Percentiles rank a stretch among this genome's conserved stretches.
Conservation (phyloP, 495 filamentous ascomycete species). For the Hypoxylon crocopeplum region DNA sequence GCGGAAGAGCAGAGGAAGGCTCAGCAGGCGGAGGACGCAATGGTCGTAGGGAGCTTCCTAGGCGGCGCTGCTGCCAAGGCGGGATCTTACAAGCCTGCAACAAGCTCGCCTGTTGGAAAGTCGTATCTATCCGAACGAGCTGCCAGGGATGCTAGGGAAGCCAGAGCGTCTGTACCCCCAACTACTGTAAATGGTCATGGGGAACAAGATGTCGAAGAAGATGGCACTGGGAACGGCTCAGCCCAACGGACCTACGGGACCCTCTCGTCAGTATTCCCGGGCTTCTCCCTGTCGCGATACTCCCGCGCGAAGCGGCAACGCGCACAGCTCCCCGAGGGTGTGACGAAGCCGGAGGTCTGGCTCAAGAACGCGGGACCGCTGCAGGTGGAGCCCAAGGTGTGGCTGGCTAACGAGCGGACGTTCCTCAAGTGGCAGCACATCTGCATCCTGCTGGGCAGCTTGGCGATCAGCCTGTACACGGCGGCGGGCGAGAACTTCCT, state of each 20-base stretch:
- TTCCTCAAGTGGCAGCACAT: conserved; percentile 99
- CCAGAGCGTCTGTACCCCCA: conserved; percentile 22
- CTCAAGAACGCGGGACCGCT: conserved; percentile 93
- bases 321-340: conserved; percentile 74
- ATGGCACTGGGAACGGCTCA: conserved; percentile 19
- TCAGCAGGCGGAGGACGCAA: conserved; percentile 81
- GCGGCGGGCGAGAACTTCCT: conserved; percentile 78
- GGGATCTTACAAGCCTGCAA: conserved; percentile 57
- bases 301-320: conserved; percentile 58
- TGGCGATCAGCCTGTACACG: conserved; percentile 87
- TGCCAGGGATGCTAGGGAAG: conserved; percentile 48
- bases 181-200: conserved; percentile 25
- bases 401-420: conserved; percentile 97
- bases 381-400: conserved; percentile 94
- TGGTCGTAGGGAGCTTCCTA: conserved; percentile 86
- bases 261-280: conserved; percentile 68
- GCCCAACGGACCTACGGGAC: conserved; percentile 54
- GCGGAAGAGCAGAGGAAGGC: conserved; percentile 84
- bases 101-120: conserved; percentile 68
- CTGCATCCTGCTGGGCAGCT: conserved; percentile 77
- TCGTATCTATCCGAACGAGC: conserved; percentile 58
- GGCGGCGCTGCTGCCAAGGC: conserved; percentile 48
- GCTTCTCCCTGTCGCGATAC: conserved; percentile 76
- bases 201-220: conserved; percentile 33
- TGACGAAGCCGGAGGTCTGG: conserved; percentile 80